Conservation (phyloP, 2,329 filamentous ascomycete species). For the Cordyceps fumosorosea region DNA sequence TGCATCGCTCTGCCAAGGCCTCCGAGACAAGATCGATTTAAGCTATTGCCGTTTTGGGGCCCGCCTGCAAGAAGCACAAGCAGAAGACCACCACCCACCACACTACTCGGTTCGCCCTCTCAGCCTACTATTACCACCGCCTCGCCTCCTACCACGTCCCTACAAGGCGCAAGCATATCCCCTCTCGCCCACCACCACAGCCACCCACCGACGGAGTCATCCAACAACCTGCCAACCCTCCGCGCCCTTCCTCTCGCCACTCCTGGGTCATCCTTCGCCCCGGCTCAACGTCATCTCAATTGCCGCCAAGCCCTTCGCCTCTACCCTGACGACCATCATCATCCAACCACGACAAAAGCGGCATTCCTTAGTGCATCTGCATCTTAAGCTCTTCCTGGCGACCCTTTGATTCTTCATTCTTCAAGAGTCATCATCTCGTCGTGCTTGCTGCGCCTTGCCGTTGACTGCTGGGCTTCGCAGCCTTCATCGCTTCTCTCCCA, state of each 20-base stretch:
- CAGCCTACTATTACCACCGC: background rate
- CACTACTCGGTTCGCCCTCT: background rate
- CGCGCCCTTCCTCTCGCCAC: background rate
- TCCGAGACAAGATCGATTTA: conserved; percentile 6
- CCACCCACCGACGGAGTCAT: background rate
- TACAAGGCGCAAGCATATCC: conserved; percentile 4
- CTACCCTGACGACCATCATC: background rate
- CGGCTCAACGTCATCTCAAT: conserved; percentile 2
- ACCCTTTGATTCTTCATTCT: background rate
- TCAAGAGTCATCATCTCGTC: background rate
- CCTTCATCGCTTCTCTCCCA: background rate
- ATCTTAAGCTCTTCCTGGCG: background rate
- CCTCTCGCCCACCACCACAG: conserved; percentile 2
- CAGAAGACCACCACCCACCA: background rate
- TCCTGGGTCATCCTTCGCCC: background rate
- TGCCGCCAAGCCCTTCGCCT: background rate
- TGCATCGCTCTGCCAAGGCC: conserved; percentile 1
- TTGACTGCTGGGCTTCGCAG: background rate
- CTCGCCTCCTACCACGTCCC: background rate
- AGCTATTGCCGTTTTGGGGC: background rate
- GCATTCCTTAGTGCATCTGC: background rate
- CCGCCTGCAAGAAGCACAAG: conserved; percentile 4
- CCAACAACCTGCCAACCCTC: background rate
- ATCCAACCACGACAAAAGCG: background rate
- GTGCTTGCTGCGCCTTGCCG: background rate